Base-by-base conservation (phyloP, 1,139 yeast genomes). In the Taphrina populina region DNA sequence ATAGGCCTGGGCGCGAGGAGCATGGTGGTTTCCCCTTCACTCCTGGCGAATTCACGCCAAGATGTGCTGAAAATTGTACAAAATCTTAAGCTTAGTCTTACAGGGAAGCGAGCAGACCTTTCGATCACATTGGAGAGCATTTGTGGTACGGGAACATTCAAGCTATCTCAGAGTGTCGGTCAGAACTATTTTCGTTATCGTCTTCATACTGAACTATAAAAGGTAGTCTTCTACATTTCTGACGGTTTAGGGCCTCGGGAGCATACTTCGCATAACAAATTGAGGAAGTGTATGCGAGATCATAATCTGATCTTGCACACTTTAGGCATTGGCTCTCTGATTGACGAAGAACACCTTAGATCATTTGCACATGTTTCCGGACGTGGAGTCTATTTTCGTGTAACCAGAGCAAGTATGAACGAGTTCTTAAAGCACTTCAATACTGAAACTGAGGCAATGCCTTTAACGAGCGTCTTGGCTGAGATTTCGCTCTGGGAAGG, bases 151-250 rank as follows among this genome's bases (percentile, higher is more conserved):
- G 15, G 11, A 13, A 32, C 6, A 6, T 32, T 32, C 35, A 32
- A 17, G n/a, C 21, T 20, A n/a, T 17, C 19, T 32, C 13, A 32
- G 36, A 13, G 13, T 5, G 36, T n/a, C n/a, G n/a, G n/a, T n/a
- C 13, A 8, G 13, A 7, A 27, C 30, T 8, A 27, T 27, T 27
- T 11, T 7, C 11, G 30, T 7, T 8, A 8, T 27, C 10, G 30
- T 8, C 15, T 24, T 34, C n/a, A 34, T 15, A n/a, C 15, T 19
- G 27, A 40, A 34, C 21, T 13, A 17, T 20, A 43, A 17, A 29
- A n/a, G n/a, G n/a, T n/a, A n/a, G n/a, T 43, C 19, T 11, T 43
- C 13, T 43, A n/a, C 17, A n/a, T 43, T 21, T 43, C 47, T 2
- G 47, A 43, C 27, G 36, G 36, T 10, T 4, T 30, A 4, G 8